phyloP scores from a whole-genome alignment of 2,329 filamentous ascomycete species.

The Bipolaris oryzae region DNA sequence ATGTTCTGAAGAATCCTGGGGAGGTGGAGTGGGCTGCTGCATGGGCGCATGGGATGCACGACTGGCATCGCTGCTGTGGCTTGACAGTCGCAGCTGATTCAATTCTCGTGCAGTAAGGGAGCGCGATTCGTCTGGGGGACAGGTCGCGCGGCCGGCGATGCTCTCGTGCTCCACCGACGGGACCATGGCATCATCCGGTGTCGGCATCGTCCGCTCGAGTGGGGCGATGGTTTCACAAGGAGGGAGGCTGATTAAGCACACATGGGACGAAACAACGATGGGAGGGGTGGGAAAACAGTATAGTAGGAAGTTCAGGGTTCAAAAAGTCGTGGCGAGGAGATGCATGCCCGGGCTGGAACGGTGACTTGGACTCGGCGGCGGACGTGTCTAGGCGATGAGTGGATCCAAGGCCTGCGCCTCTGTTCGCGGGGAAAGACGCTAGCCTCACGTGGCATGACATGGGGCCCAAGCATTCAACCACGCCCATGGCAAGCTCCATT shows the following conservation, averaged over 20 bases:
- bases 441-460: slow-evolving; percentile 30
- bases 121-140: slow-evolving; percentile 56
- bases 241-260: slow-evolving; percentile 18
- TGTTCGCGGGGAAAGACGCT: slow-evolving; percentile 38
- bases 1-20: slow-evolving; percentile 32
- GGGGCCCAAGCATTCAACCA: slow-evolving; percentile 4
- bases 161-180: slow-evolving; percentile 50
- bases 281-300: slow-evolving; percentile 11
- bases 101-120: slow-evolving; percentile 37
- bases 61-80: slow-evolving; percentile 23
- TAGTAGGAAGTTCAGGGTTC: slow-evolving; percentile 11
- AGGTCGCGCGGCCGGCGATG: slow-evolving; percentile 55
- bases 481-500: background rate
- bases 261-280: slow-evolving; percentile 24
- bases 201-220: slow-evolving; percentile 54
- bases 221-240: slow-evolving; percentile 38
- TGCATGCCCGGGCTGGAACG: slow-evolving; percentile 15
- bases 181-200: slow-evolving; percentile 52
- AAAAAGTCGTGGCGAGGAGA: slow-evolving; percentile 18
- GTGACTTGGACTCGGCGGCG: slow-evolving; percentile 21
- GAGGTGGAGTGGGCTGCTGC: slow-evolving; percentile 47
- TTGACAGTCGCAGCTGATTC: slow-evolving; percentile 33
- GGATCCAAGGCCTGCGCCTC: slow-evolving; percentile 29
- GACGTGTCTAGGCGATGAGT: slow-evolving; percentile 25
- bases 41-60: slow-evolving; percentile 24